Evolutionary conservation across 2,329 filamentous ascomycete species (phyloP).

Genomic region (Diplodia scrobiculata): DNA sequence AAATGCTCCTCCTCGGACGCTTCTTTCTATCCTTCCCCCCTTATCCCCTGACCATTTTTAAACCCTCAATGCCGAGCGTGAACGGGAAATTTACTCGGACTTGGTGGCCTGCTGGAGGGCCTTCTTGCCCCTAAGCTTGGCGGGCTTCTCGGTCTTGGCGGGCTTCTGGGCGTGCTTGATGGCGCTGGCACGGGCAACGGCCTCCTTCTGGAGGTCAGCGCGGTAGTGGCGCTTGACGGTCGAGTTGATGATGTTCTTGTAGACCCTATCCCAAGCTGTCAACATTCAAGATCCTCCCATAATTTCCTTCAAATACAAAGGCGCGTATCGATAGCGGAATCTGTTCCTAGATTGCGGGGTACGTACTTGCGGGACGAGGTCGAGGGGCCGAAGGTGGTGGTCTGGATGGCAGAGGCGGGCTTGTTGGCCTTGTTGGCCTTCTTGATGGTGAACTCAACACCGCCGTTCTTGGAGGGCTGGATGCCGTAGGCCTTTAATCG

Average conservation of each 20-base stretch:
- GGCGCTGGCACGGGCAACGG: constrained; percentile 84
- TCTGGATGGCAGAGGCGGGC: constrained; percentile 68
- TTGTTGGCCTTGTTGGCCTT: constrained; percentile 71
- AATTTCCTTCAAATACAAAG: background rate
- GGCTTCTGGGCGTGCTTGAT: constrained; percentile 77
- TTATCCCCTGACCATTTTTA: constrained; percentile 17
- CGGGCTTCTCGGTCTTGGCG: constrained; percentile 72
- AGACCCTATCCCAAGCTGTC: constrained; percentile 63
- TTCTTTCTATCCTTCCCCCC: constrained; percentile 9
- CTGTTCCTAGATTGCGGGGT: background rate
- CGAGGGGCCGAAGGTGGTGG: constrained; percentile 69
- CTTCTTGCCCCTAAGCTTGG: constrained; percentile 78
- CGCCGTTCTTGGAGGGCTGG: constrained; percentile 72
- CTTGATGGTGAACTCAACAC: constrained; percentile 81
- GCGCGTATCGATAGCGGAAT: too few species aligned
- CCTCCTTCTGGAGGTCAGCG: constrained; percentile 57
- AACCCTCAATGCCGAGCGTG: background rate
- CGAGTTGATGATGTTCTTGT: constrained; percentile 80
- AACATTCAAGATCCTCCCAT: constrained; percentile 4
- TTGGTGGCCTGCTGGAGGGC: constrained; percentile 59
- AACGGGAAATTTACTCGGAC: constrained; percentile 30
- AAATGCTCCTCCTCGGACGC: constrained; percentile 18
- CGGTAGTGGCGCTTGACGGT: constrained; percentile 84
- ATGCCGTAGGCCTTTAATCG: constrained; percentile 75
- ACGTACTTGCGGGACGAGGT: constrained; percentile 80